These are phyloP conservation scores for Pseudoturritis turrita DNA, from an alignment of 345 rosid genomes.

Conservation along the genomic window DNA sequence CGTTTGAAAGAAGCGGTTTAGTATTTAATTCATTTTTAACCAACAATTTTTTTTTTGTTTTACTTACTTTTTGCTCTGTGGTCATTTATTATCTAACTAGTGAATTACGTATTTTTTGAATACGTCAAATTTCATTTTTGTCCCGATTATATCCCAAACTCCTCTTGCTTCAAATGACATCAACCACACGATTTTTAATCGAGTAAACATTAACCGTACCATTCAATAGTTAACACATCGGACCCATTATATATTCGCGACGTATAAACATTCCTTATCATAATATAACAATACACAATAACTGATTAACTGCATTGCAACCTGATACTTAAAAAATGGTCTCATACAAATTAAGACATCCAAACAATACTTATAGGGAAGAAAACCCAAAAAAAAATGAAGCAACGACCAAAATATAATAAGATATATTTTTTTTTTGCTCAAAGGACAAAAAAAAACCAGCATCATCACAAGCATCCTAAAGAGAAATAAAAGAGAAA, in stretches of 20 bases:
- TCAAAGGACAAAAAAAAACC: constrained; percentile 9
- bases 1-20: background rate
- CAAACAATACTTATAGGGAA: background rate
- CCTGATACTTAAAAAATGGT: background rate
- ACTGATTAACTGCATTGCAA: background rate
- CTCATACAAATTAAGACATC: background rate
- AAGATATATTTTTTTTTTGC: constrained; percentile 11
- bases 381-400: background rate
- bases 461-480: constrained; percentile 30
- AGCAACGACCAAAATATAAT: constrained; percentile 18
- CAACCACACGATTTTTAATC: too few species aligned
- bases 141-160: too few species aligned
- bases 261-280: too few species aligned
- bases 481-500: constrained; percentile 6
- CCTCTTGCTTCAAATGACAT: too few species aligned
- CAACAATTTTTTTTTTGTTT: too few species aligned
- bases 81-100: too few species aligned
- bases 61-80: too few species aligned
- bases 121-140: background rate
- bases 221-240: too few species aligned
- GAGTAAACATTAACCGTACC: too few species aligned
- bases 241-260: too few species aligned
- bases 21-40: background rate
- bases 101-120: background rate
- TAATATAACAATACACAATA: background rate